Conservation (phyloP, 2,329 filamentous ascomycete genomes). For the Furcasterigmium furcatum region DNA sequence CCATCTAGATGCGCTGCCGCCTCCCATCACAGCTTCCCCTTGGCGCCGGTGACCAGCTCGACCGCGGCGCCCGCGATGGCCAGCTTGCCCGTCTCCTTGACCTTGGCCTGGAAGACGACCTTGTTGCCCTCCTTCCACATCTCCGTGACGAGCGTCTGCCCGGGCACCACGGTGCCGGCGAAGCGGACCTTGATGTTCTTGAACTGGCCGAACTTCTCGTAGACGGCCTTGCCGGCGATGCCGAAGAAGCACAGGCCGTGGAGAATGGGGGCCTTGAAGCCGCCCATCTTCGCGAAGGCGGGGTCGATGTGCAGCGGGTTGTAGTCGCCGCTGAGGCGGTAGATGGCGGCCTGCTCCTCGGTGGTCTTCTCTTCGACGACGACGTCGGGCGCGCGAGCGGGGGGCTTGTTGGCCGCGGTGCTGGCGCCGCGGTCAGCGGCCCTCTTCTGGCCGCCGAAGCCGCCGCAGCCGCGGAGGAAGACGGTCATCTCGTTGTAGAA, state of each 20-base stretch:
- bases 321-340: conserved; percentile 89
- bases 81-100: conserved; percentile 90
- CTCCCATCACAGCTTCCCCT: conserved; percentile 21
- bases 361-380: conserved; percentile 83
- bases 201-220: conserved; percentile 76
- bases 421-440: conserved; percentile 73
- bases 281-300: conserved; percentile 88
- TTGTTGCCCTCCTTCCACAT: conserved; percentile 87
- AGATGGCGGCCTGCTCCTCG: conserved; percentile 89
- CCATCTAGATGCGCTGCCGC: neutral
- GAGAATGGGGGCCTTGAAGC: conserved; percentile 90
- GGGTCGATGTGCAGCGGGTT: conserved; percentile 98
- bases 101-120: conserved; percentile 81
- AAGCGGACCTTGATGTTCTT: conserved; percentile 94
- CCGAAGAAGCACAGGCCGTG: conserved; percentile 98
- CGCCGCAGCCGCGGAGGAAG: conserved; percentile 87
- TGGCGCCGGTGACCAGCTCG: conserved; percentile 54
- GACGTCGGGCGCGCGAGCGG: conserved; percentile 72
- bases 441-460: conserved; percentile 83
- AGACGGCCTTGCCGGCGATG: conserved; percentile 85
- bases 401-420: conserved; percentile 76
- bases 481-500: conserved; percentile 97
- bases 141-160: conserved; percentile 87
- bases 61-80: conserved; percentile 79
- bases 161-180: conserved; percentile 78